Percentiles rank a stretch among this genome's conserved stretches.
phyloP scores from a whole-genome alignment of 495 filamentous ascomycete genomes.

The Penicillium goetzii region DNA sequence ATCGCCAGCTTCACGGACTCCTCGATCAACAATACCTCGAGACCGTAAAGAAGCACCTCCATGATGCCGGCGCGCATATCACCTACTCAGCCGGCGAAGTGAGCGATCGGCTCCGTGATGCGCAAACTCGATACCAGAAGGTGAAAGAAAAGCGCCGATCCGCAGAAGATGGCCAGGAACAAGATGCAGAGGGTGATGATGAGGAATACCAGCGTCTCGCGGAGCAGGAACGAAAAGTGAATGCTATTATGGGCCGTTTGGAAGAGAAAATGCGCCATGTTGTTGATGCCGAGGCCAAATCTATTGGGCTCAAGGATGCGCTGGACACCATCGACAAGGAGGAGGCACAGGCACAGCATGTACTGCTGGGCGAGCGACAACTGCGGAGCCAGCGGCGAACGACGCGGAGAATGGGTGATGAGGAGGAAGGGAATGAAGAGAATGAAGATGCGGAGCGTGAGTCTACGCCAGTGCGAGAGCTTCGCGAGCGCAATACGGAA shows the following conservation, averaged over 20 bases:
- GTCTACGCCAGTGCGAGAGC: slow-evolving; percentile 26
- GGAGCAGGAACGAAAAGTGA: slow-evolving; percentile 34
- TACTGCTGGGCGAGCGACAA: slow-evolving; percentile 19
- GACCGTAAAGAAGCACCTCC: slow-evolving; percentile 40
- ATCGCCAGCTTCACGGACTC: slow-evolving; percentile 40
- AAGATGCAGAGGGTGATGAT: slow-evolving; percentile 10
- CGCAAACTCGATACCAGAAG: slow-evolving; percentile 37
- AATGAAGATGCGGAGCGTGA: slow-evolving; percentile 36
- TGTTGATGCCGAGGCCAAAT: slow-evolving; percentile 43
- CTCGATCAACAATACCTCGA: slow-evolving; percentile 36
- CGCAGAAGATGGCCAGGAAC: slow-evolving; percentile 17
- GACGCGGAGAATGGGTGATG: slow-evolving; percentile 22
- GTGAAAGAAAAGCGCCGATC: slow-evolving; percentile 25
- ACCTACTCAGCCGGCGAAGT: slow-evolving; percentile 50
- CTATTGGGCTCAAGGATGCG: slow-evolving; percentile 38
- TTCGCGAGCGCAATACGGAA: slow-evolving; percentile 24
- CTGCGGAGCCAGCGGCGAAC: slow-evolving; percentile 31
- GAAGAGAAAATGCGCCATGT: slow-evolving; percentile 44
- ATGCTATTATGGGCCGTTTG: slow-evolving; percentile 39
- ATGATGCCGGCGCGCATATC: slow-evolving; percentile 42
- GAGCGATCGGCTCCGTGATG: slow-evolving; percentile 49
- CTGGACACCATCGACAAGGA: slow-evolving; percentile 41
- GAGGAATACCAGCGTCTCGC: slow-evolving; percentile 34
- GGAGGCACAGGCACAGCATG: slow-evolving; percentile 18
- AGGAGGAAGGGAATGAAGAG: slow-evolving; percentile 27